Conservation (phyloP, 768 basidiomycete genomes). For the Grammothele lineata region DNA sequence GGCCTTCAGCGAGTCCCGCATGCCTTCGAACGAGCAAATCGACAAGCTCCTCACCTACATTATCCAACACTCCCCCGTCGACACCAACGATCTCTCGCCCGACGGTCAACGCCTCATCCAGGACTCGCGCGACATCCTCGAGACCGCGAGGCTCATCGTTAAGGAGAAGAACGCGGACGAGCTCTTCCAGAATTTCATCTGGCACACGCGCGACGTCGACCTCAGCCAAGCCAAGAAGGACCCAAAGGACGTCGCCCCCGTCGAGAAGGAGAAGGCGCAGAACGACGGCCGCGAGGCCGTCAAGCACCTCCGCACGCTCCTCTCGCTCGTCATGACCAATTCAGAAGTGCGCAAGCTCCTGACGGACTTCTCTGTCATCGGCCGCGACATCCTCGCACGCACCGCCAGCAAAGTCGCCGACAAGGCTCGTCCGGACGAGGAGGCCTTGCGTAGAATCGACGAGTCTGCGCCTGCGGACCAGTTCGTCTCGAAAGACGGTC, state of each 20-base stretch:
- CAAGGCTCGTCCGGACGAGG: slow-evolving; percentile 59
- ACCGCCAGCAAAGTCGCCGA: slow-evolving; percentile 69
- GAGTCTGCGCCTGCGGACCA: slow-evolving; percentile 64
- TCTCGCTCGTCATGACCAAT: slow-evolving; percentile 87
- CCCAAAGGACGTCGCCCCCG: slow-evolving; percentile 37
- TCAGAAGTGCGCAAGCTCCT: slow-evolving; percentile 89
- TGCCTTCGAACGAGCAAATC: slow-evolving; percentile 81
- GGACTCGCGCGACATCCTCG: slow-evolving; percentile 77
- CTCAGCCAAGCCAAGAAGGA: slow-evolving; percentile 39
- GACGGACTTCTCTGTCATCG: slow-evolving; percentile 70
- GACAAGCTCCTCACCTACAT: slow-evolving; percentile 69
- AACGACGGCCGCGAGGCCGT: slow-evolving; percentile 48
- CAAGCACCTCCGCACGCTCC: slow-evolving; percentile 82
- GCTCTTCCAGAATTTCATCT: slow-evolving; percentile 87
- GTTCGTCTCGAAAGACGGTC: slow-evolving; percentile 49
- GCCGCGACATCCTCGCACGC: slow-evolving; percentile 79
- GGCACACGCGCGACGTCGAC: slow-evolving; percentile 63
- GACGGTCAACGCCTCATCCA: slow-evolving; percentile 75
- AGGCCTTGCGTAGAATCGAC: slow-evolving; percentile 61
- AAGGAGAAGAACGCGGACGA: slow-evolving; percentile 85
- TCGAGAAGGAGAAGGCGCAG: slow-evolving; percentile 42
- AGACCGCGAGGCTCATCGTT: slow-evolving; percentile 69
- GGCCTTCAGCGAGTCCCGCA: slow-evolving; percentile 73
- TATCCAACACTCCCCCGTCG: slow-evolving; percentile 52
- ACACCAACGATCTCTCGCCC: slow-evolving; percentile 60